phyloP scores from a whole-genome alignment of 2,329 filamentous ascomycete genomes.

The Trichoderma pleuroti region DNA sequence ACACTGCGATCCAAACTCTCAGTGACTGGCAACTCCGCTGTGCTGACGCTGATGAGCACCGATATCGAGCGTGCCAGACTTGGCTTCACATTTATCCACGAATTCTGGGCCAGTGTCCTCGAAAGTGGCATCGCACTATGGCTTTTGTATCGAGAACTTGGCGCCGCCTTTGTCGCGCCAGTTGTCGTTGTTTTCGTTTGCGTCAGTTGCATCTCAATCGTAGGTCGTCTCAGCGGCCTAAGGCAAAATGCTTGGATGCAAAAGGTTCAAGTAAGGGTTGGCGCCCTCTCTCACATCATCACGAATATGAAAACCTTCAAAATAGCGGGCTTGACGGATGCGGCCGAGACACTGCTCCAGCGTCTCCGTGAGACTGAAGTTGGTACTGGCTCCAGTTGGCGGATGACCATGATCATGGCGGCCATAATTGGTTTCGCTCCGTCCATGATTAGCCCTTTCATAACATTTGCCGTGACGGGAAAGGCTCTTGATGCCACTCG shows the following conservation, averaged over 20 bases:
- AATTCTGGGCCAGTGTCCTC: constrained; percentile 39
- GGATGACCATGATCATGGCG: constrained; percentile 26
- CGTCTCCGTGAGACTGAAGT: constrained; percentile 31
- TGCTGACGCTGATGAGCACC: constrained; percentile 47
- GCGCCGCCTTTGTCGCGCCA: constrained; percentile 45
- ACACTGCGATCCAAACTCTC: constrained; percentile 32
- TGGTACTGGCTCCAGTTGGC: constrained; percentile 27
- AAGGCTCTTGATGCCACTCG: constrained; percentile 26
- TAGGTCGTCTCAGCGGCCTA: constrained; percentile 12
- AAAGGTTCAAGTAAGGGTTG: constrained; percentile 34
- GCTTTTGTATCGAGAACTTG: constrained; percentile 45
- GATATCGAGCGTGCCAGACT: constrained; percentile 43
- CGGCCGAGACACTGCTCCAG: constrained; percentile 31
- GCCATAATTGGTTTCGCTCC: constrained; percentile 34
- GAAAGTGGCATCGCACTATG: constrained; percentile 45
- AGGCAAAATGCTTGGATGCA: constrained; percentile 37
- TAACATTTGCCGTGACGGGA: constrained; percentile 33
- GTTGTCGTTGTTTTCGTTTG: constrained; percentile 40
- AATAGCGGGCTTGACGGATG: constrained; percentile 29
- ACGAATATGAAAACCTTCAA: constrained; percentile 34
- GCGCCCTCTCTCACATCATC: constrained; percentile 31
- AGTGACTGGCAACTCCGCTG: constrained; percentile 36
- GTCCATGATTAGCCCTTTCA: constrained; percentile 32
- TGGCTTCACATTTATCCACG: constrained; percentile 37
- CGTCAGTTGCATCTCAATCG: constrained; percentile 18